Evolutionary conservation across 2,329 filamentous ascomycete genomes (phyloP).

Genomic region (Calonectria henricotiae): DNA sequence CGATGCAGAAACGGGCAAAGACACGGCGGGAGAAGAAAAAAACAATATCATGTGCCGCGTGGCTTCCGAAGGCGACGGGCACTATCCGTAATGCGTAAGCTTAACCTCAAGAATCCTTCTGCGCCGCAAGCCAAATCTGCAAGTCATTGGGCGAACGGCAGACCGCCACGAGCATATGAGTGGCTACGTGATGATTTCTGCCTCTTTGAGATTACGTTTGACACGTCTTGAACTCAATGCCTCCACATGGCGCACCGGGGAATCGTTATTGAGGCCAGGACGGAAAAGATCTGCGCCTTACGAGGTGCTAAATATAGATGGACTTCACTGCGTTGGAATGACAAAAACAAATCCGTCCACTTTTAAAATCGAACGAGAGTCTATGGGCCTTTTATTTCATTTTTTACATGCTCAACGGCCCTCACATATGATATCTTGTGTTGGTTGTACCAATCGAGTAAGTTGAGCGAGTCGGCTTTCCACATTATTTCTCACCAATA

Average conservation of each 20-base stretch:
- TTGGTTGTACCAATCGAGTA: not conserved
- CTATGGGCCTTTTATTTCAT: not conserved
- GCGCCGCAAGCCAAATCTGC: constrained; percentile 9
- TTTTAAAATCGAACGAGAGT: constrained; percentile 8
- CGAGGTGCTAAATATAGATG: constrained; percentile 3
- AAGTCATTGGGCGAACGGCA: constrained; percentile 20
- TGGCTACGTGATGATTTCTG: not conserved
- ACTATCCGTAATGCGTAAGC: not conserved
- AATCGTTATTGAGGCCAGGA: not conserved
- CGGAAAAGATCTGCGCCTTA: constrained; percentile 13
- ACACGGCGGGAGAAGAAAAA: not conserved
- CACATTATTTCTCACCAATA: not conserved
- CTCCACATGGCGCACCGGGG: not conserved
- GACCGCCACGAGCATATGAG: constrained; percentile 1
- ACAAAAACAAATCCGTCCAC: not conserved
- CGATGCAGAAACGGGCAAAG: not conserved
- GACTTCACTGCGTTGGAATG: not conserved
- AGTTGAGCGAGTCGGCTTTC: not conserved
- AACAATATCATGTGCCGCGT: not conserved
- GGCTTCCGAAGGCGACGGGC: not conserved
- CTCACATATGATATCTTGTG: not conserved
- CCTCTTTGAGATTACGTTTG: constrained; percentile 6
- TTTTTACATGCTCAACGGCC: not conserved
- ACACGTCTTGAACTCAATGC: constrained; percentile 23
- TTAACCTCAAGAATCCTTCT: not conserved